These are phyloP conservation scores for Colletotrichum horii DNA, from an alignment of 2,329 filamentous ascomycete species.

Conservation along the genomic window DNA sequence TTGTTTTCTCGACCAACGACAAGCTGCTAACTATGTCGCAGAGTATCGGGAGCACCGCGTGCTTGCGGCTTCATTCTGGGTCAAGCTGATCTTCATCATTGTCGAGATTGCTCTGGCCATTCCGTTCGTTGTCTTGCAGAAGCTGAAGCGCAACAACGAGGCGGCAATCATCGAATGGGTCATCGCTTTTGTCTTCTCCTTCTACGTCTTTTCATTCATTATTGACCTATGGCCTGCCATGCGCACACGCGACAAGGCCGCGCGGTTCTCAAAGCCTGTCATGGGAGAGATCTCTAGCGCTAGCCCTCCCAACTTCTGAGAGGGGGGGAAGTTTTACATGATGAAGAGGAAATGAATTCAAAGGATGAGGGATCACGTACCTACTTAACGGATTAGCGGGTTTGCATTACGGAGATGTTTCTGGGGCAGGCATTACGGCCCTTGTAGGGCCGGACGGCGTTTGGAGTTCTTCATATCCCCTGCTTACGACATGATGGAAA, in stretches of 20 bases:
- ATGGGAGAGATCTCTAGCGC: not conserved
- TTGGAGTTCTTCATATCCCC: not conserved
- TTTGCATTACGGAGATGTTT: not conserved
- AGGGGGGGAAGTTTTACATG: not conserved
- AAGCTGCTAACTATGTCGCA: slow-evolving; percentile 27
- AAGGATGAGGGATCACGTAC: not conserved
- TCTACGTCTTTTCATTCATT: slow-evolving; percentile 86
- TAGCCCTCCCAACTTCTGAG: not conserved
- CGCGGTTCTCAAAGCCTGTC: slow-evolving; percentile 13
- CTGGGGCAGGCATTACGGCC: not conserved
- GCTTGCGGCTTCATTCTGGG: slow-evolving; percentile 80
- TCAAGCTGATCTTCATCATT: slow-evolving; percentile 86
- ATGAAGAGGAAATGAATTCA: not conserved
- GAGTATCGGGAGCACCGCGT: slow-evolving; percentile 77
- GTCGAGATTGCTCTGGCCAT: slow-evolving; percentile 77
- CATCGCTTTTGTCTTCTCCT: slow-evolving; percentile 83
- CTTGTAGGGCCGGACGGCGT: not conserved
- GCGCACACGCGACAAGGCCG: slow-evolving; percentile 53
- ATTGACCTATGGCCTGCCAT: slow-evolving; percentile 86
- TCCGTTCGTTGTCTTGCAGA: slow-evolving; percentile 66
- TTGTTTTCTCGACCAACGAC: not conserved
- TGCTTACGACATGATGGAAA: not conserved
- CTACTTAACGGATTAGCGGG: not conserved
- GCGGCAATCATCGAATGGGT: slow-evolving; percentile 82
- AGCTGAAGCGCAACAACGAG: slow-evolving; percentile 58